Evolutionary conservation across 2,329 filamentous ascomycete species (phyloP), one percentile per base, ranked within the genome.

Genomic region (Penicillium sp.): DNA sequence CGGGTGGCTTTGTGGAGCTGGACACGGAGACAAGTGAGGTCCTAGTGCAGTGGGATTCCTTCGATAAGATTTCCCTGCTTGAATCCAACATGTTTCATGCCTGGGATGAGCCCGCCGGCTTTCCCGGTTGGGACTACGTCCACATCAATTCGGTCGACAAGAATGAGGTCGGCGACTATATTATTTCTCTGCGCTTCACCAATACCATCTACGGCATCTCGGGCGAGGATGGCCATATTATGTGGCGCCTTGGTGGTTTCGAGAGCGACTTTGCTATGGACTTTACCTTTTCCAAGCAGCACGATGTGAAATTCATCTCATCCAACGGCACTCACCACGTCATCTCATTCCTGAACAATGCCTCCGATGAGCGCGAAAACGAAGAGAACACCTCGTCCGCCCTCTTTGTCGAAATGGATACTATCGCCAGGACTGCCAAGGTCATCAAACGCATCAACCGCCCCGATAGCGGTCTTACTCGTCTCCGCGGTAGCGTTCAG

Each of bases 71-170:
- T 52, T 60, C 68, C 0, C 60, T 78, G 11, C 66, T 69, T 27
- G 73, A 75, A 55, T 77, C 72, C 11, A 67, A 66, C 56, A 58
- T 63, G 52, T 60, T 71, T 27, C 66, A 67, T 53, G 59, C 52
- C 6, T 59, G 43, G 54, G 63, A 66, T 54, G 9, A 22, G 6
- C 53, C 61, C 16, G 41, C 47, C 2, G 43, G 4, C 9, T n/a
- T 46, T n/a, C 69, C 69, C 3, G 70, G 70, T 19, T 74, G 67
- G 69, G 73, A 75, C 58, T 74, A 74, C 46, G 66, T 73, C 19
- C 78, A 80, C 53, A 68, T 76, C 49, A 79, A 79, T 63, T 69
- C 75, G 0, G 70, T 77, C 33, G 76, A 78, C 51, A 78, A 77
- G 63, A 75, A 75, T 53, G 57, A 59, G 16, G 67, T 69, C 1